phyloP scores from a whole-genome alignment of 306 rosid species.

The Carpinus fangiana region DNA sequence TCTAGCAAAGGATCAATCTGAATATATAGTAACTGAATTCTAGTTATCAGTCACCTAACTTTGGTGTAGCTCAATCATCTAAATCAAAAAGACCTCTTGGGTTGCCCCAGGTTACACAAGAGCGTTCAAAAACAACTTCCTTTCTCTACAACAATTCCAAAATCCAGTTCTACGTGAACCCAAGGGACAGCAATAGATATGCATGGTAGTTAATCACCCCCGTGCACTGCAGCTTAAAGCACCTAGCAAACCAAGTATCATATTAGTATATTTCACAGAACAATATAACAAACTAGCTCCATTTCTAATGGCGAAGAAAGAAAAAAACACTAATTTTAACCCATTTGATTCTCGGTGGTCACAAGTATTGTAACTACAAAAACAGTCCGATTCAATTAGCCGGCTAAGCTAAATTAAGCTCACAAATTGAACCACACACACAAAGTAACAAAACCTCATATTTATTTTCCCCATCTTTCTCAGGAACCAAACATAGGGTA shows the following conservation, averaged over 20 bases:
- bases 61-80: slow-evolving; percentile 9
- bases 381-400: background rate
- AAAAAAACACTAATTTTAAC: background rate
- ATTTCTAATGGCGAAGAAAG: too few species aligned
- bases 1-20: slow-evolving; percentile 12
- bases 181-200: slow-evolving; percentile 16
- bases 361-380: background rate
- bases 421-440: background rate
- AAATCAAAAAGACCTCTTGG: slow-evolving; percentile 16
- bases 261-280: background rate
- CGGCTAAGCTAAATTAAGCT: background rate
- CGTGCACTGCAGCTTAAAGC: background rate
- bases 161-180: slow-evolving; percentile 14
- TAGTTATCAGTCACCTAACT: slow-evolving; percentile 4
- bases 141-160: slow-evolving; percentile 39
- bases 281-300: background rate
- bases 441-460: too few species aligned
- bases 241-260: background rate
- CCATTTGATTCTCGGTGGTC: background rate
- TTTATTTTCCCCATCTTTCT: background rate
- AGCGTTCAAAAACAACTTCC: slow-evolving; percentile 37
- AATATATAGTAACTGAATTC: slow-evolving; percentile 26
- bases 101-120: slow-evolving; percentile 16
- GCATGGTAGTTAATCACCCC: slow-evolving; percentile 12
- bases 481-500: background rate